Percentiles rank a stretch among this genome's conserved stretches.
Evolutionary conservation across 2,329 filamentous ascomycete species (phyloP).

Genomic region (Penicillium brevicompactum): DNA sequence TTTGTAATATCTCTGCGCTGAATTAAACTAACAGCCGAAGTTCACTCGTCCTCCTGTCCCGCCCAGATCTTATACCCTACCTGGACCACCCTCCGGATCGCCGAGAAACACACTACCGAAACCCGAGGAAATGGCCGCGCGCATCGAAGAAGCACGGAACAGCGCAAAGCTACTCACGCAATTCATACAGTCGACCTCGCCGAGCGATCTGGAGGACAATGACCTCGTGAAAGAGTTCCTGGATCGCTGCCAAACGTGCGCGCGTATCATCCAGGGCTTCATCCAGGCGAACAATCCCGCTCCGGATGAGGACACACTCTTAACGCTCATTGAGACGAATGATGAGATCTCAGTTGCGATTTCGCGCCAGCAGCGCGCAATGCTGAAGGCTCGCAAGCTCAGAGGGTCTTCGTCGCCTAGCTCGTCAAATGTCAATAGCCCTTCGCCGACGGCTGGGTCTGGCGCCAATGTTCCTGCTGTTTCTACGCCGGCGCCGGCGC

Average conservation of each 20-base stretch:
- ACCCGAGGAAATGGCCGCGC: constrained; percentile 74
- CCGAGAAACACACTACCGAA: constrained; percentile 58
- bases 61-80: not conserved
- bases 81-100: constrained; percentile 26
- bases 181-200: constrained; percentile 81
- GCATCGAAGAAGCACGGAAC: constrained; percentile 86
- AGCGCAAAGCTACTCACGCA: constrained; percentile 92
- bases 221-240: constrained; percentile 94
- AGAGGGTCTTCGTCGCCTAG: constrained; percentile 21
- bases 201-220: constrained; percentile 73
- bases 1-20: not conserved
- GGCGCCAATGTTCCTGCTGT: constrained; percentile 14
- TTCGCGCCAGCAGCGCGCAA: constrained; percentile 79
- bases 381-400: constrained; percentile 60
- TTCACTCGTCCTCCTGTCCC: not conserved
- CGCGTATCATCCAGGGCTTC: constrained; percentile 80
- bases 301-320: constrained; percentile 92
- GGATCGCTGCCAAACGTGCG: constrained; percentile 79
- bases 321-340: constrained; percentile 90
- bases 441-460: constrained; percentile 22
- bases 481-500: not conserved
- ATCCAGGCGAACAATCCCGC: constrained; percentile 76
- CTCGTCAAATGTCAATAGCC: constrained; percentile 12
- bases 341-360: constrained; percentile 83
- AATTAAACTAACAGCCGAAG: not conserved